A percentile compares a stretch with the other conserved stretches of the same genome.
Conservation (phyloP, 2,329 filamentous ascomycete genomes). For the Dothideomycetes sp. region DNA sequence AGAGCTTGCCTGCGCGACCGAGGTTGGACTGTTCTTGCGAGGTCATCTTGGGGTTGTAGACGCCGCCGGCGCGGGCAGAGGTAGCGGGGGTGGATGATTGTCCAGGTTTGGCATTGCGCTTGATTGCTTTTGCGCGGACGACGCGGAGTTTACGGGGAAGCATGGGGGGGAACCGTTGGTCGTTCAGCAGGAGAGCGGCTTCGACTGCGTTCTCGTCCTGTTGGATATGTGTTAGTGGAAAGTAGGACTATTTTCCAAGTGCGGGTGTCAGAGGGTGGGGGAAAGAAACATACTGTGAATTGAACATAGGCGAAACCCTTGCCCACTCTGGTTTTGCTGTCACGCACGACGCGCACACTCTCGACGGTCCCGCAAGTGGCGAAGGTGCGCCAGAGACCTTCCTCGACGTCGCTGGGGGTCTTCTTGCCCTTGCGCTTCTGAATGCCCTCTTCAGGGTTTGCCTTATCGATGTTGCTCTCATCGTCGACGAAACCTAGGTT, state of each 20-base stretch:
- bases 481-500: slow-evolving; percentile 96
- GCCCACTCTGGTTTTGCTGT: slow-evolving; percentile 80
- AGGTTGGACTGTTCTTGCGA: slow-evolving; percentile 58
- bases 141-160: slow-evolving; percentile 83
- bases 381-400: slow-evolving; percentile 82
- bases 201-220: slow-evolving; percentile 76
- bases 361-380: slow-evolving; percentile 71
- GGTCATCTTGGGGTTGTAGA: slow-evolving; percentile 59
- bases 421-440: slow-evolving; percentile 58
- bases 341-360: slow-evolving; percentile 83
- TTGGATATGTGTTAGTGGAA: slow-evolving; percentile 19
- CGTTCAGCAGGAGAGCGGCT: slow-evolving; percentile 75
- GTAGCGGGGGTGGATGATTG: slow-evolving; percentile 9
- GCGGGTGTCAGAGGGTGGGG: slow-evolving; percentile 15
- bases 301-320: slow-evolving; percentile 98
- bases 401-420: slow-evolving; percentile 73
- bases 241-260: neutral
- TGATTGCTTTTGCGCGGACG: slow-evolving; percentile 65
- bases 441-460: slow-evolving; percentile 50
- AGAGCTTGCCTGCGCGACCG: slow-evolving; percentile 62
- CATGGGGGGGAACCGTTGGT: slow-evolving; percentile 88
- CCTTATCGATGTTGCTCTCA: slow-evolving; percentile 55
- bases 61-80: slow-evolving; percentile 9
- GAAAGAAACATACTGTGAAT: slow-evolving; percentile 47
- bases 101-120: slow-evolving; percentile 35